phyloP scores from a whole-genome alignment of 2,329 filamentous ascomycete species.

The Teratosphaeria viscida region DNA sequence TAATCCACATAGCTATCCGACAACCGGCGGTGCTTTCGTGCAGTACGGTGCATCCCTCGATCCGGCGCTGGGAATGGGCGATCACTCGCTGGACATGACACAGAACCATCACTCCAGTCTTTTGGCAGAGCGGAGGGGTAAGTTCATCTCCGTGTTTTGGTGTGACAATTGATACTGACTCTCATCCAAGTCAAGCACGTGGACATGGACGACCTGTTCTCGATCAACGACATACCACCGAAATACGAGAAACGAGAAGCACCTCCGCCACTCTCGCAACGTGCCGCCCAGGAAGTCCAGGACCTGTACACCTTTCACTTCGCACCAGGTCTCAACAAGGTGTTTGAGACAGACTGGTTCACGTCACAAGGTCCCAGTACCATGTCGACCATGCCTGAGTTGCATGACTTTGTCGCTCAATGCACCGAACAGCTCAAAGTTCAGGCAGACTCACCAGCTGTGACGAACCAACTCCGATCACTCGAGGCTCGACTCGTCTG shows the following conservation, averaged over 20 bases:
- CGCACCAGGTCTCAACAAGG: constrained; percentile 59
- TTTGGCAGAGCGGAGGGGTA: constrained; percentile 21
- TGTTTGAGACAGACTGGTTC: constrained; percentile 82
- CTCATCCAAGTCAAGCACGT: constrained; percentile 31
- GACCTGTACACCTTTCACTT: constrained; percentile 71
- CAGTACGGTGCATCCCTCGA: constrained; percentile 56
- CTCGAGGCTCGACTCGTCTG: constrained; percentile 52
- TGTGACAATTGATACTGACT: constrained; percentile 4
- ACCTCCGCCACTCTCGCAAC: constrained; percentile 32
- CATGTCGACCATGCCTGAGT: constrained; percentile 44
- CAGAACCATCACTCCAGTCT: constrained; percentile 14
- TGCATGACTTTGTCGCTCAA: constrained; percentile 57
- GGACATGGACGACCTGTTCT: constrained; percentile 63
- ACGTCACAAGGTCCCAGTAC: constrained; percentile 43
- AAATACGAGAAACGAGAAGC: constrained; percentile 16
- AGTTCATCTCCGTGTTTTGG: constrained; percentile 1
- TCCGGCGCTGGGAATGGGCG: constrained; percentile 48
- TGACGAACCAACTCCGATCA: constrained; percentile 28
- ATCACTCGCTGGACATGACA: constrained; percentile 13
- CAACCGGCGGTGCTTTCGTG: constrained; percentile 1
- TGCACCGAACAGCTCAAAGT: constrained; percentile 43
- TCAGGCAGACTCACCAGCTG: constrained; percentile 10
- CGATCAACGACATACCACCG: constrained; percentile 50
- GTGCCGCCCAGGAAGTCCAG: constrained; percentile 54
- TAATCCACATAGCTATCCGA: constrained; percentile 7